Evolutionary conservation across 176 grass and related monocot species (phyloP), one percentile per base, ranked within the genome.

Genomic region (Phoenix dactylifera): DNA sequence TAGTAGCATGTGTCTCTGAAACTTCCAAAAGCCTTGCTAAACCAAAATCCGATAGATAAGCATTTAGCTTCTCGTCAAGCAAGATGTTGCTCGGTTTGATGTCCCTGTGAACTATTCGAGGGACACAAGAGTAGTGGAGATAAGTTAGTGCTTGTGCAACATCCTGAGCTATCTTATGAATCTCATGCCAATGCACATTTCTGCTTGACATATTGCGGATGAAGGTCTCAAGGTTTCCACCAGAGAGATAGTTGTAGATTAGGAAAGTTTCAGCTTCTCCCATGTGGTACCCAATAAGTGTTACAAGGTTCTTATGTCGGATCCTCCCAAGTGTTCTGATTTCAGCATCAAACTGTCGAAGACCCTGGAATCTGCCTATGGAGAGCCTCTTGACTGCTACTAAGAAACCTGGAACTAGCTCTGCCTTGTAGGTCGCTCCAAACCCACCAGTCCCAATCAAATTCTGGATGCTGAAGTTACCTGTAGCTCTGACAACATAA

Each of bases 21-120:
- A 79, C 79, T 76, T 88, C 80, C 62, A 88, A 73, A 70, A 88
- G 80, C 26, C 72, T 83, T 0, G 76, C 85, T 64, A 88, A 76
- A 50, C 85, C 80, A 66, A 88, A 88, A 79, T 88, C 85, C 26
- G 80, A 83, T 52, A 88, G 72, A 62, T 88, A 88, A 4, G 85
- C 85, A 18, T 83, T 88, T 16, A 75, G 60, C 49, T 83, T 69
- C 55, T 73, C 85, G 49, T 83, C 85, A 17, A 88, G 80, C 28
- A 88, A 62, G 57, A 88, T 80, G 50, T 88, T 88, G 66, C 85
- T 88, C 1, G 85, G 85, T 50, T 88, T 83, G 62, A 88, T 88
- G 63, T 83, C 85, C 50, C 85, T 60, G 50, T 88, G 85, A 65
- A 88, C 80, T 60, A 88, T 88, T 16, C 80, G 67, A 9, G 80